These are phyloP conservation scores for Aspergillus bertholletiae DNA, from an alignment of 495 filamentous ascomycete species.

Conservation along the genomic window DNA sequence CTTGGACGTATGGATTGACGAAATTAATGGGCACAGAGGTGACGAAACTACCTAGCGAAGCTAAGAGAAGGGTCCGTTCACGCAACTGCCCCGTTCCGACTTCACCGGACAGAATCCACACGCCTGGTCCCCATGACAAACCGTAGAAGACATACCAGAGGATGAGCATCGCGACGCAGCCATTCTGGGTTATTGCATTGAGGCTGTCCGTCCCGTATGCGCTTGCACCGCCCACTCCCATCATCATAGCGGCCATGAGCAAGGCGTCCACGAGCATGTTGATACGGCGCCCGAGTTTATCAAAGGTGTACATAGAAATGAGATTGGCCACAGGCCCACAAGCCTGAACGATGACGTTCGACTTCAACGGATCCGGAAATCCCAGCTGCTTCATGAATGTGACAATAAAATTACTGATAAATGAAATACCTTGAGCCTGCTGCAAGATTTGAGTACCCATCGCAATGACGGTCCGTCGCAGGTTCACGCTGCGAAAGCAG, in stretches of 20 bases:
- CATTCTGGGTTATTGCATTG: background rate
- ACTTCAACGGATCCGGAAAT: background rate
- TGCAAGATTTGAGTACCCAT: constrained; percentile 52
- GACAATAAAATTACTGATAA: constrained; percentile 28
- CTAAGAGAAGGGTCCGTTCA: background rate
- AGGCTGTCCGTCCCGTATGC: background rate
- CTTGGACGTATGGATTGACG: constrained; percentile 20
- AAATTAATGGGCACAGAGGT: background rate
- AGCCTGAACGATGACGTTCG: background rate
- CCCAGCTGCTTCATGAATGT: background rate
- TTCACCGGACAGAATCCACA: background rate
- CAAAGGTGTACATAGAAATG: background rate
- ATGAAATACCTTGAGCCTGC: constrained; percentile 57
- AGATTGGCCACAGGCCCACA: background rate
- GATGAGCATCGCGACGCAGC: background rate
- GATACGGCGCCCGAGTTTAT: background rate
- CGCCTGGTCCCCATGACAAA: background rate
- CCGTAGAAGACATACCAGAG: background rate
- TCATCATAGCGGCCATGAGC: background rate
- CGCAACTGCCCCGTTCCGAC: background rate
- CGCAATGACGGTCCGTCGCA: constrained; percentile 45
- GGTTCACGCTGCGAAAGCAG: constrained; percentile 51
- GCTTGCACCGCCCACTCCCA: background rate
- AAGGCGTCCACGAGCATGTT: background rate
- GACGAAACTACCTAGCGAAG: background rate